Evolutionary conservation across 805 yeast species (phyloP).

Genomic region (Candida boidinii): DNA sequence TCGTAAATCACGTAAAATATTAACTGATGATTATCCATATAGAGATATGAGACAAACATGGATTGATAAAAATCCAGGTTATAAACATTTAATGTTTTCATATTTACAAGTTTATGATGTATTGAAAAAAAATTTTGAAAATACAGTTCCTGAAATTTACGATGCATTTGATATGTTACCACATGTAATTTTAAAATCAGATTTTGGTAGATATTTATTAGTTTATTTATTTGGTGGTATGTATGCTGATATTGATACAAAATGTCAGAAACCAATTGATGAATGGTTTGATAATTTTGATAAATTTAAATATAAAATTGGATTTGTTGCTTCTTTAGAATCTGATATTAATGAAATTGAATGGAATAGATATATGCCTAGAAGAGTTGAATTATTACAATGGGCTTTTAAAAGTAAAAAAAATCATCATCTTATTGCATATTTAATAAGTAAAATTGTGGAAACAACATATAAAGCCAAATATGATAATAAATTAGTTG

Average conservation of each 20-base stretch:
- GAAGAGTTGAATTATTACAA: constrained; percentile 86
- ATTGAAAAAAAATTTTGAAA: constrained; percentile 7
- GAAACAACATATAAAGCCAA: constrained; percentile 56
- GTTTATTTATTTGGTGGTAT: constrained; percentile 43
- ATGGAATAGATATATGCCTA: constrained; percentile 80
- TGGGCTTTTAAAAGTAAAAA: constrained; percentile 85
- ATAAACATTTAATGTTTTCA: constrained; percentile 7
- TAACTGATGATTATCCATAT: constrained; percentile 21
- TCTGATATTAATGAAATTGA: constrained; percentile 89
- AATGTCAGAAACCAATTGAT: too few species aligned
- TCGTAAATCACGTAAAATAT: too few species aligned
- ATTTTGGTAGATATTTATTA: constrained; percentile 42
- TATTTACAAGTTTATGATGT: constrained; percentile 5
- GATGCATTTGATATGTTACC: constrained; percentile 39
- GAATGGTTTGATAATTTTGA: constrained; percentile 39
- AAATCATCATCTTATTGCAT: constrained; percentile 79
- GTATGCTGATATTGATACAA: constrained; percentile 44
- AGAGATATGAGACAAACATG: constrained; percentile 5
- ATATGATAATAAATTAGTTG: constrained; percentile 31
- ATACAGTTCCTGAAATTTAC: constrained; percentile 33
- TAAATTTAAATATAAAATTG: constrained; percentile 32
- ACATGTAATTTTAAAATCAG: constrained; percentile 36
- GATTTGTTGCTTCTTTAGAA: constrained; percentile 79
- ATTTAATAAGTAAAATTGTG: constrained; percentile 66
- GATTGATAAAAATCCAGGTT: constrained; percentile 10